Base-by-base conservation (phyloP, 2,329 filamentous ascomycete species). In the Trichoderma breve region DNA sequence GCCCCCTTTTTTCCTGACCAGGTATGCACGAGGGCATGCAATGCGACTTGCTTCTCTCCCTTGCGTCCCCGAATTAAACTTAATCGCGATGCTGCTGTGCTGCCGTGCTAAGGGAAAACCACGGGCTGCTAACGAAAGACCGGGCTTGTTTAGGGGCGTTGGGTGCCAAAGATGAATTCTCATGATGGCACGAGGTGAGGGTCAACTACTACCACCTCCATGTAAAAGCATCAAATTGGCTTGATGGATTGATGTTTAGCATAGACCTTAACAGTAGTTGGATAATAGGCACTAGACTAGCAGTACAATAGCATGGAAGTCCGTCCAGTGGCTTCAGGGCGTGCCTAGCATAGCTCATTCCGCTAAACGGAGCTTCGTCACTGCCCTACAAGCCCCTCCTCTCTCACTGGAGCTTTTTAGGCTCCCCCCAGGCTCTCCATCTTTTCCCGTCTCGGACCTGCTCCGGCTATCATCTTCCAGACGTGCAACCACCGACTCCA, bases 51-150 rank as follows among this genome's bases (percentile, higher is more conserved):
- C 66, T 47, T 18, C 14, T 34, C 66, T 61, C 55, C 55, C 55
- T 69, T 69, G 66, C 66, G 55, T 43, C 66, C 58, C 66, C 58
- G 66, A 39, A 47, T 34, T 61, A 60, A 51, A 69, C 66, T 61
- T 34, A n/a, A 69, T 69, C 55, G 66, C 66, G 55, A 69, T 69
- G 66, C 55, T 69, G 65, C 55, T 67, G 64, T 60, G 55, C 66
- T 60, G 55, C 53, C 65, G 34, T 61, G 66, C 55, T 43, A 34
- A 24, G 65, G 53, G 30, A 43, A 58, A 58, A 53, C 65, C 26
- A 58, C 32, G 14, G 21, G 64, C 30, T 67, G 64, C 64, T 65
- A 65, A 24, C 32, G 58, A 39, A 36, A 8, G 58, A 18, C 55
- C 30, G n/a, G n/a, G n/a, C 43, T 21, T 4, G 28, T 32, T 60